phyloP scores from a whole-genome alignment of 805 yeast species.

The Candida odintsovae region DNA sequence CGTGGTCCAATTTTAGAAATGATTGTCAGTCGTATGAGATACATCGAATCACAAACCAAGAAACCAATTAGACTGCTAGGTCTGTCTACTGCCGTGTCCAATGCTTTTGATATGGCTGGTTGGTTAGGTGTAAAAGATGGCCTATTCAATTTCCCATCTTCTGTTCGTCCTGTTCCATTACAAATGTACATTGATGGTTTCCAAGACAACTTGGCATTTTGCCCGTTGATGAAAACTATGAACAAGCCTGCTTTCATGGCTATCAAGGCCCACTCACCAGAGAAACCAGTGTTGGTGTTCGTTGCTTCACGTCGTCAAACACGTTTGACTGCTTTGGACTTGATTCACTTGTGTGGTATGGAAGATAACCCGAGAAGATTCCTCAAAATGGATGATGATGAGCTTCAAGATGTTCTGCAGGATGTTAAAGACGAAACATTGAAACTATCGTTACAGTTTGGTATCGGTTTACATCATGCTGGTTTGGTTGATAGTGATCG shows the following conservation, averaged over 20 bases:
- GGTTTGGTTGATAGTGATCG: constrained; percentile 92
- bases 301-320: constrained; percentile 98
- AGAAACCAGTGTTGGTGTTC: constrained; percentile 90
- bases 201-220: constrained; percentile 76
- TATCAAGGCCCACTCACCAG: constrained; percentile 57
- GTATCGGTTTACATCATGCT: constrained; percentile 96
- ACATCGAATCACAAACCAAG: constrained; percentile 93
- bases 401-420: constrained; percentile 53
- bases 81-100: constrained; percentile 89
- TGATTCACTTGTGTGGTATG: constrained; percentile 63
- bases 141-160: constrained; percentile 88
- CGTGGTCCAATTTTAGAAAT: constrained; percentile 97
- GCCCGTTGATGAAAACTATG: constrained; percentile 59
- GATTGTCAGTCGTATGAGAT: constrained; percentile 84
- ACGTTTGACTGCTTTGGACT: constrained; percentile 71
- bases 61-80: constrained; percentile 87
- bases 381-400: constrained; percentile 48
- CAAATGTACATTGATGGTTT: constrained; percentile 88
- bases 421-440: constrained; percentile 73
- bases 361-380: constrained; percentile 54
- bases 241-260: constrained; percentile 78
- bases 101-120: constrained; percentile 90
- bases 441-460: constrained; percentile 69
- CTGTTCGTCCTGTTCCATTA: constrained; percentile 94
- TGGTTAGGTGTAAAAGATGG: constrained; percentile 91